Evolutionary conservation across 164 flowering plant genomes (phyloP).

Genomic region (Stephania japonica): DNA sequence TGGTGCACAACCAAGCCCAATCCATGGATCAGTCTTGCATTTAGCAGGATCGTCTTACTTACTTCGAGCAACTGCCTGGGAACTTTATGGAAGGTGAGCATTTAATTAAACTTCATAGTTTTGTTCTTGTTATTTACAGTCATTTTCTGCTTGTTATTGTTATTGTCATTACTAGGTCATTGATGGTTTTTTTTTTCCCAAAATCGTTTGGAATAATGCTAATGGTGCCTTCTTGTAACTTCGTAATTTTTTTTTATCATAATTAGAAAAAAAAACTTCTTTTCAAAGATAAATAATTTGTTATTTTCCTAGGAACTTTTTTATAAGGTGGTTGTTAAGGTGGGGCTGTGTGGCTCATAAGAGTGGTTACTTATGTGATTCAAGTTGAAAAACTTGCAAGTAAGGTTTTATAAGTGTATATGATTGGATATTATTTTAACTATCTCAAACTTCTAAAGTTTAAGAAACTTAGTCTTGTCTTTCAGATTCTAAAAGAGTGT

Average conservation of each 20-base stretch:
- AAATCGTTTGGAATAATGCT: not conserved
- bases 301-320: not conserved
- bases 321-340: not conserved
- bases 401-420: no score
- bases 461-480: no score
- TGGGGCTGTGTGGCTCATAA: not conserved
- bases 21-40: conserved; percentile 73
- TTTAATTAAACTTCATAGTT: not conserved
- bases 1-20: conserved; percentile 62
- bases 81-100: conserved; percentile 81
- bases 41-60: conserved; percentile 77
- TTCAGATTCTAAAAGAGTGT: no score
- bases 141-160: conserved; percentile 1
- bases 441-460: no score
- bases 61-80: conserved; percentile 87
- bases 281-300: not conserved
- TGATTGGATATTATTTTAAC: no score
- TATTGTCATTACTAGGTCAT: no score
- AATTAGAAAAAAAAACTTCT: not conserved
- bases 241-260: no score
- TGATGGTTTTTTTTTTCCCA: not conserved
- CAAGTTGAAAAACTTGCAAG: not conserved
- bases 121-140: not conserved
- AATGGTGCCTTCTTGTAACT: not conserved
- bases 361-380: not conserved